A percentile compares a stretch with the other conserved stretches of the same genome.
These are phyloP conservation scores for Microcyclospora tardicrescens DNA, from an alignment of 2,329 filamentous ascomycete species.

Conservation along the genomic window DNA sequence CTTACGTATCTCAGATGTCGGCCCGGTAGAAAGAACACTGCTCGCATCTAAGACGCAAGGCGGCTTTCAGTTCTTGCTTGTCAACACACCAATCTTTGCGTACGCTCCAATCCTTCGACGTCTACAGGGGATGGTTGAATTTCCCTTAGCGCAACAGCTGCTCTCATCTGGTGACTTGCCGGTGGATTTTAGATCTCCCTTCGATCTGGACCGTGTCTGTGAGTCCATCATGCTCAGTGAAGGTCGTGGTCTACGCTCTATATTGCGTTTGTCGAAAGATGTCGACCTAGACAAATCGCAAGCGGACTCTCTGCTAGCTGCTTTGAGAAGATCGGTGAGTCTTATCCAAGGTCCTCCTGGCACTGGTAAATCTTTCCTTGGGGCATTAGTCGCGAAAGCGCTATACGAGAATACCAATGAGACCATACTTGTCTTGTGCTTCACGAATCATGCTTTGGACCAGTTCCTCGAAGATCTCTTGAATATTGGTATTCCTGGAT, in stretches of 20 bases:
- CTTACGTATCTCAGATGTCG: slow-evolving; percentile 39
- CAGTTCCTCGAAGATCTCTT: slow-evolving; percentile 49
- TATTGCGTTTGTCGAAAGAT: slow-evolving; percentile 19
- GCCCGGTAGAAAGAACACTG: slow-evolving; percentile 36
- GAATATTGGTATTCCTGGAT: slow-evolving; percentile 32
- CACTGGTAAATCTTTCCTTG: slow-evolving; percentile 67
- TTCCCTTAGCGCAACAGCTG: slow-evolving; percentile 45
- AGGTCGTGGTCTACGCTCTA: slow-evolving; percentile 19
- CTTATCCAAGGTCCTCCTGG: slow-evolving; percentile 63
- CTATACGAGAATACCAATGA: slow-evolving; percentile 38
- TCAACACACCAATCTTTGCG: slow-evolving; percentile 55
- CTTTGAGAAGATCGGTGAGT: slow-evolving; percentile 41
- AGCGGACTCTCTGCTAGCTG: slow-evolving; percentile 40
- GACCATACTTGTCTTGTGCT: slow-evolving; percentile 46
- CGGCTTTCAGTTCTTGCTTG: slow-evolving; percentile 37
- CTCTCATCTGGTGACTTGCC: slow-evolving; percentile 1
- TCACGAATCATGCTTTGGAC: slow-evolving; percentile 43
- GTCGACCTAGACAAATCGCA: slow-evolving; percentile 43
- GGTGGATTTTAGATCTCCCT: slow-evolving; percentile 8
- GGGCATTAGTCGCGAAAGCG: slow-evolving; percentile 47
- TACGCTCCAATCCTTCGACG: slow-evolving; percentile 53
- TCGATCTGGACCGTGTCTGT: slow-evolving; percentile 17
- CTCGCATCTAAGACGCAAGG: slow-evolving; percentile 26
- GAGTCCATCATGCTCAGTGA: slow-evolving; percentile 9
- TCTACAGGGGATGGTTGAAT: slow-evolving; percentile 41